phyloP scores from a whole-genome alignment of 371 early-diverging fungal genomes.

The Rhizopus arrhizus region DNA sequence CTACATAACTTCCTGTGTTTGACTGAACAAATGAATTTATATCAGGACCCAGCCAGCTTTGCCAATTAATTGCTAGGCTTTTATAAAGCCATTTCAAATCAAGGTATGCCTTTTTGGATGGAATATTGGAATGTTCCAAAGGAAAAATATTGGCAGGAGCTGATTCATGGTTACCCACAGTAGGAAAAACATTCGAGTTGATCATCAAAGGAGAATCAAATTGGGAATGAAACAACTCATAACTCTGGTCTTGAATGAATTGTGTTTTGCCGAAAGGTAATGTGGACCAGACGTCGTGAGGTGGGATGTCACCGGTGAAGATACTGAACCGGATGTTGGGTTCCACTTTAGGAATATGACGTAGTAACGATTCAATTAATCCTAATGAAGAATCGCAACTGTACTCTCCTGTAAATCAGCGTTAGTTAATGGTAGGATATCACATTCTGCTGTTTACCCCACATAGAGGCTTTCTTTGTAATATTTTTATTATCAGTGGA shows the following conservation, averaged over 20 bases:
- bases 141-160: conserved; percentile 57
- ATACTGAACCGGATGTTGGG: conserved; percentile 53
- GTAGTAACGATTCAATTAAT: conserved; percentile 51
- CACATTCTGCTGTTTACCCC: conserved; percentile 33
- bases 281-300: conserved; percentile 65
- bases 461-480: conserved; percentile 33
- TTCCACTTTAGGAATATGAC: conserved; percentile 40
- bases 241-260: conserved; percentile 44
- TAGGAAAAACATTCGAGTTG: conserved; percentile 53
- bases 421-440: conserved; percentile 8
- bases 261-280: conserved; percentile 44
- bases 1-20: conserved; percentile 55
- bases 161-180: conserved; percentile 62
- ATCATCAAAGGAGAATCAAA: conserved; percentile 41
- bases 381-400: conserved; percentile 55
- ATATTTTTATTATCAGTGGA: conserved; percentile 42
- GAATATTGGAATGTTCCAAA: conserved; percentile 35
- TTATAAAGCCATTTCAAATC: conserved; percentile 53
- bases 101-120: conserved; percentile 33
- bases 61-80: conserved; percentile 52
- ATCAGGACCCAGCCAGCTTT: conserved; percentile 48
- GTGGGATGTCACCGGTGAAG: conserved; percentile 66
- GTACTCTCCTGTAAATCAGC: conserved; percentile 44
- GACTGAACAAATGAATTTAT: conserved; percentile 32
- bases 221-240: conserved; percentile 37